These are phyloP conservation scores for Cyberlindnera japonica DNA, from an alignment of 805 yeast species.

Conservation along the genomic window DNA sequence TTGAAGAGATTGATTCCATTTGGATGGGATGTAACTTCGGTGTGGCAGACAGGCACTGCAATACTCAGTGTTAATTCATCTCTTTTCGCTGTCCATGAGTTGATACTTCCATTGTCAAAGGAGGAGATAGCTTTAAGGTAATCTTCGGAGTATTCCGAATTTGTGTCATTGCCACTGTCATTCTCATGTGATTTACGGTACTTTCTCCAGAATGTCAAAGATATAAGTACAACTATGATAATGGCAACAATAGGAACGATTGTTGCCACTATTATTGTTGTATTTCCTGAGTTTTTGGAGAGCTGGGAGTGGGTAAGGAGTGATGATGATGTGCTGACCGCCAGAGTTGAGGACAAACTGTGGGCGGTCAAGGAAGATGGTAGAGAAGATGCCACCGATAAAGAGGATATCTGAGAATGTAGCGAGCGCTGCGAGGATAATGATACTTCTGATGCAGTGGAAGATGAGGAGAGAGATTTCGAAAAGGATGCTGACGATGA, in stretches of 20 bases:
- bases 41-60: no score
- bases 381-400: not conserved
- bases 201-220: constrained; percentile 16
- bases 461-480: not conserved
- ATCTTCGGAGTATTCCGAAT: constrained; percentile 13
- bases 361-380: not conserved
- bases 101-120: constrained; percentile 24
- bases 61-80: constrained; percentile 20
- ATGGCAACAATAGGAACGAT: constrained; percentile 22
- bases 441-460: no score
- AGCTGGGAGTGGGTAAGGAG: not conserved
- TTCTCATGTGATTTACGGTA: no score
- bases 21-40: constrained; percentile 1
- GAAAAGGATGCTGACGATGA: constrained; percentile 2
- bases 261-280: constrained; percentile 22
- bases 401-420: no score
- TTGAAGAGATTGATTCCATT: constrained; percentile 3
- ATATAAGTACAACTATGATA: constrained; percentile 12
- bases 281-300: not conserved
- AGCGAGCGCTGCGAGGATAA: no score
- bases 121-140: constrained; percentile 19
- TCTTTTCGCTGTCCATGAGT: constrained; percentile 25
- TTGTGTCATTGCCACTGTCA: constrained; percentile 7
- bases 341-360: not conserved
- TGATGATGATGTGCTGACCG: not conserved